Conservation (phyloP, 352 stramenopile genomes). For the Globisporangium ultimum region DNA sequence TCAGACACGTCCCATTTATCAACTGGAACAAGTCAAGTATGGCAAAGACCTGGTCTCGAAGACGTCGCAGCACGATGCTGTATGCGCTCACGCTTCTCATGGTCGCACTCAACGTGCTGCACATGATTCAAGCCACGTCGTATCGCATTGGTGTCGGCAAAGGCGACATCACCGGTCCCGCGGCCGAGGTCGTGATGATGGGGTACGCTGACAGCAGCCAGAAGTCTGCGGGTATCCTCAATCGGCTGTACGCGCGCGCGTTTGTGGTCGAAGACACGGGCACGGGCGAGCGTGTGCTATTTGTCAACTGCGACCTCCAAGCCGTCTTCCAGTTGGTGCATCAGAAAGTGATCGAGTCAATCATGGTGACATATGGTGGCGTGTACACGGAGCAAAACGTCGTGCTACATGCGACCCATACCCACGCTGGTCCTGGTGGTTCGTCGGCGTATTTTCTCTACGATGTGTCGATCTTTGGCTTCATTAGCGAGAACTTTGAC, state of each 20-base stretch:
- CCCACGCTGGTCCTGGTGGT: constrained; percentile 64
- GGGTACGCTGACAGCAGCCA: constrained; percentile 51
- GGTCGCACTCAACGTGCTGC: neutral
- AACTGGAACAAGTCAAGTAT: neutral
- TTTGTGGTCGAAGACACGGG: constrained; percentile 45
- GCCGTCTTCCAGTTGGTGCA: constrained; percentile 50
- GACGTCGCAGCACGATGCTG: neutral
- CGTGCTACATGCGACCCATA: constrained; percentile 73
- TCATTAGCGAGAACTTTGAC: constrained; percentile 51
- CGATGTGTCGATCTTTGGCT: constrained; percentile 33
- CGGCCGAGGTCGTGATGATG: constrained; percentile 56
- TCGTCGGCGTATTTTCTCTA: constrained; percentile 76
- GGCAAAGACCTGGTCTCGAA: neutral
- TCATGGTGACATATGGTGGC: constrained; percentile 26
- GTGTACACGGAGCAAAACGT: constrained; percentile 59
- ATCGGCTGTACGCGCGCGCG: constrained; percentile 50
- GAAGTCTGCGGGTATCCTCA: constrained; percentile 48
- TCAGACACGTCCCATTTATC: neutral
- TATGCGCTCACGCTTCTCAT: neutral
- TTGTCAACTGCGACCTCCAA: constrained; percentile 43
- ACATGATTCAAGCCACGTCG: constrained; percentile 11
- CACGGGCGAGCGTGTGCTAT: constrained; percentile 27
- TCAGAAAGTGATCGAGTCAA: constrained; percentile 30
- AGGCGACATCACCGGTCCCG: constrained; percentile 50
- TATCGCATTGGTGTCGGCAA: constrained; percentile 53